These are phyloP conservation scores for Thymus mandschuricus DNA, from an alignment of 257 asterid species.

Conservation along the genomic window DNA sequence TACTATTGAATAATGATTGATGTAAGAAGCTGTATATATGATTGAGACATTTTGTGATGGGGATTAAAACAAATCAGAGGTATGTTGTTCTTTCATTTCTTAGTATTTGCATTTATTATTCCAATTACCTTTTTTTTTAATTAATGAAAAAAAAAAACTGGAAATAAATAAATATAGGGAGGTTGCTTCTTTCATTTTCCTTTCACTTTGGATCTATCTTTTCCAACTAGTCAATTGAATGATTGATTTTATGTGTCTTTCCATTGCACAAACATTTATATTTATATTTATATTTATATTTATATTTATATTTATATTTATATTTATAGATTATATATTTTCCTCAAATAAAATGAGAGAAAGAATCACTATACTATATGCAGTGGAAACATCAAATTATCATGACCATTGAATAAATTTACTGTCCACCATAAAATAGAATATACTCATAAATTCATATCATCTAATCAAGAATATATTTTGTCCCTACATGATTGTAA, in stretches of 20 bases:
- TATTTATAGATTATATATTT: neutral
- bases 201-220: conserved; percentile 57
- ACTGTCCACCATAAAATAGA: neutral
- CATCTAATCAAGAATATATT: too few relatives aligned
- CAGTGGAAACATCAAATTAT: neutral
- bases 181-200: conserved; percentile 34
- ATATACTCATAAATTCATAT: too few relatives aligned
- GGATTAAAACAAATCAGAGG: conserved; percentile 14
- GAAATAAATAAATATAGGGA: neutral
- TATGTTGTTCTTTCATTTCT: conserved; percentile 19
- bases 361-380: neutral
- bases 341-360: neutral
- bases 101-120: neutral
- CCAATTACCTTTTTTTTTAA: too few relatives aligned
- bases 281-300: too few relatives aligned
- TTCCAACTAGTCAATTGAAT: conserved; percentile 43
- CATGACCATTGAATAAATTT: neutral
- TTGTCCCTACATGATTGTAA: neutral
- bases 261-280: neutral
- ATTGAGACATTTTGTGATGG: conserved; percentile 24
- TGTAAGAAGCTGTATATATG: conserved; percentile 25
- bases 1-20: conserved; percentile 23
- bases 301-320: too few relatives aligned
- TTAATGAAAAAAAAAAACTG: too few relatives aligned
- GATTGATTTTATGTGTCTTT: conserved; percentile 57